Conservation (phyloP, 2,329 filamentous ascomycete genomes). For the Alternaria triticimaculans region DNA sequence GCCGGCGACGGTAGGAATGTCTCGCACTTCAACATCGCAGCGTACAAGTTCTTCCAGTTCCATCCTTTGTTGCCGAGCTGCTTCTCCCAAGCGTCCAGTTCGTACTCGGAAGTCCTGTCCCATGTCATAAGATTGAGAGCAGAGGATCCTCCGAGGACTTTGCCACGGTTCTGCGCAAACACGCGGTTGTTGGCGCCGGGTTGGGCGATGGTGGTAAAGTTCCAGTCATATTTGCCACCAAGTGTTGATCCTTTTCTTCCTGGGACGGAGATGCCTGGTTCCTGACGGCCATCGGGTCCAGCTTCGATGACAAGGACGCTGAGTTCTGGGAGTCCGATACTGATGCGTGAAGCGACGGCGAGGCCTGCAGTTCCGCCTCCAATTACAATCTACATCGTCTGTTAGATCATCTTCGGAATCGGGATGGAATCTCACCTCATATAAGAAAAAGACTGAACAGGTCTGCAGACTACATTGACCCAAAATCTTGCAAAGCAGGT, state of each 20-base stretch:
- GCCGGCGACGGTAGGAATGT: slow-evolving; percentile 35
- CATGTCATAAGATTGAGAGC: slow-evolving; percentile 53
- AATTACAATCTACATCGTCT: slow-evolving; percentile 19
- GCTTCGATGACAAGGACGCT: slow-evolving; percentile 37
- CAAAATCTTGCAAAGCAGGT: too few relatives aligned
- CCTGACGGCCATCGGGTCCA: slow-evolving; percentile 36
- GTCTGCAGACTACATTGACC: too few relatives aligned
- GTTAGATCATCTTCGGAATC: neutral
- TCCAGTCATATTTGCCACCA: slow-evolving; percentile 42
- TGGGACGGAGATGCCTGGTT: slow-evolving; percentile 35
- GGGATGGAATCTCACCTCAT: too few relatives aligned
- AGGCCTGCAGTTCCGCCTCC: slow-evolving; percentile 39
- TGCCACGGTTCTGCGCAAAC: slow-evolving; percentile 54
- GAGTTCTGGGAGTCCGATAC: slow-evolving; percentile 34
- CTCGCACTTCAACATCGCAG: slow-evolving; percentile 44
- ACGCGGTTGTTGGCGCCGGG: slow-evolving; percentile 49
- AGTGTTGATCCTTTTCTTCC: slow-evolving; percentile 38
- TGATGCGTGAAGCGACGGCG: slow-evolving; percentile 42
- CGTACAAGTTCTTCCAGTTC: slow-evolving; percentile 41
- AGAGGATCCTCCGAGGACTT: slow-evolving; percentile 57
- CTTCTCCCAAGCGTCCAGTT: slow-evolving; percentile 43
- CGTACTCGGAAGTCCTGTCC: slow-evolving; percentile 38
- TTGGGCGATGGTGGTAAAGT: slow-evolving; percentile 56
- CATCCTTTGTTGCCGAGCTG: slow-evolving; percentile 39
- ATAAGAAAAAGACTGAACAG: too few relatives aligned